A percentile compares a stretch with the other conserved stretches of the same genome.
Evolutionary conservation across 164 flowering plant species (phyloP).

Genomic region (Dillenia turbinata): DNA sequence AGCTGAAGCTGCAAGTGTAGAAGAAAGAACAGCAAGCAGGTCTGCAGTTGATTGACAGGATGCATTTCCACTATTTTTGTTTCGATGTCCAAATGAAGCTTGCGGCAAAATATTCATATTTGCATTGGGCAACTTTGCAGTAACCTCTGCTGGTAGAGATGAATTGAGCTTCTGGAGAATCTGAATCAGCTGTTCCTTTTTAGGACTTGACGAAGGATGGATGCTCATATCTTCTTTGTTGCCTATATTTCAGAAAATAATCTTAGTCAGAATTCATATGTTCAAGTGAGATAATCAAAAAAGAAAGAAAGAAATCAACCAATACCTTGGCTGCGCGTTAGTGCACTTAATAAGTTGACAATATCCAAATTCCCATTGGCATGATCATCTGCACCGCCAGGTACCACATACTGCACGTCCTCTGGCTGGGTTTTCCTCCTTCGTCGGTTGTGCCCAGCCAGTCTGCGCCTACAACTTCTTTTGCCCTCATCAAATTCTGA

Average conservation of each 20-base stretch:
- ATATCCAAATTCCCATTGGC: constrained; percentile 49
- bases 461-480: constrained; percentile 90
- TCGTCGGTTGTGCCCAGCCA: constrained; percentile 88
- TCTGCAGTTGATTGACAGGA: constrained; percentile 55
- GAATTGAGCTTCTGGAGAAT: constrained; percentile 72
- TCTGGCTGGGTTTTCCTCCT: constrained; percentile 87
- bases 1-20: constrained; percentile 40
- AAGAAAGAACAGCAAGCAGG: constrained; percentile 61
- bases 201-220: constrained; percentile 30
- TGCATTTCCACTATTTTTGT: constrained; percentile 28
- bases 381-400: constrained; percentile 35
- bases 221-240: constrained; percentile 30
- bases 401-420: constrained; percentile 37
- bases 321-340: constrained; percentile 73
- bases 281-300: background rate
- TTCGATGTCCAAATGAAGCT: constrained; percentile 26
- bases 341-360: constrained; percentile 48
- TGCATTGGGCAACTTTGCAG: constrained; percentile 35
- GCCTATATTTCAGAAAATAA: constrained; percentile 25
- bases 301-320: background rate
- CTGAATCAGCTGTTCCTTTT: constrained; percentile 59
- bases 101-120: constrained; percentile 26
- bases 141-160: constrained; percentile 38
- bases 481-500: constrained; percentile 92
- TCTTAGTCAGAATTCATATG: background rate